These are phyloP conservation scores for Lentinula detonsa DNA, from an alignment of 768 basidiomycete species.

Conservation along the genomic window DNA sequence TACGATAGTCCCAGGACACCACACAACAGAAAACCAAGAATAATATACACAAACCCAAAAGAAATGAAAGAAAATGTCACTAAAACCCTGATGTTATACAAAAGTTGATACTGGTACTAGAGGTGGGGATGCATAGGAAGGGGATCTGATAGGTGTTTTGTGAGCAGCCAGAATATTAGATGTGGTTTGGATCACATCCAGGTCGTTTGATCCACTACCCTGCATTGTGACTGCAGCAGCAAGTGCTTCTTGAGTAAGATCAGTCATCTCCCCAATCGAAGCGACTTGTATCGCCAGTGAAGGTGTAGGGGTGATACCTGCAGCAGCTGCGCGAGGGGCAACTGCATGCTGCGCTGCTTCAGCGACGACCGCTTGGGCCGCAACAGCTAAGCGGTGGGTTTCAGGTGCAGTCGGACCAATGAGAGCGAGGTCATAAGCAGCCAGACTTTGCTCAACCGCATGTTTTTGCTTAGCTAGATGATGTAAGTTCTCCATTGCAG, in stretches of 20 bases:
- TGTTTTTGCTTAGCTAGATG: slow-evolving; percentile 78
- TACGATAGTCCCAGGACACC: slow-evolving; percentile 20
- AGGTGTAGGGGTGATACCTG: slow-evolving; percentile 29
- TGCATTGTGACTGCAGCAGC: slow-evolving; percentile 78
- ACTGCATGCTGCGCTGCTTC: slow-evolving; percentile 70
- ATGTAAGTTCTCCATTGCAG: slow-evolving; percentile 44
- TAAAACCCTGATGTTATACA: slow-evolving; percentile 17
- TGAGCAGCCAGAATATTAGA: slow-evolving; percentile 42
- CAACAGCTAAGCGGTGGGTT: slow-evolving; percentile 59
- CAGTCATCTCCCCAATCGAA: slow-evolving; percentile 44
- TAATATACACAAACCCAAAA: slow-evolving; percentile 17
- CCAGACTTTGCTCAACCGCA: slow-evolving; percentile 62
- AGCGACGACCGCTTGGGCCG: slow-evolving; percentile 77
- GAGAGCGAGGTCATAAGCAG: slow-evolving; percentile 70
- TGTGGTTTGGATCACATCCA: slow-evolving; percentile 76
- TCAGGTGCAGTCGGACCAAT: slow-evolving; percentile 43
- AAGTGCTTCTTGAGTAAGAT: slow-evolving; percentile 59
- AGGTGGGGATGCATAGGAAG: background rate
- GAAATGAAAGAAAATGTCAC: slow-evolving; percentile 17
- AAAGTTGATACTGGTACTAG: slow-evolving; percentile 6
- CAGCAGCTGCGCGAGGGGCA: slow-evolving; percentile 38
- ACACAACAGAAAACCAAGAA: slow-evolving; percentile 9
- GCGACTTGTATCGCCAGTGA: slow-evolving; percentile 41
- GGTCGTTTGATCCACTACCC: slow-evolving; percentile 67
- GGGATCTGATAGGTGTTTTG: slow-evolving; percentile 13